A percentile compares a stretch with the other conserved stretches of the same genome.
Conservation (phyloP, 257 asterid species). For the Solanum peruvianum region DNA sequence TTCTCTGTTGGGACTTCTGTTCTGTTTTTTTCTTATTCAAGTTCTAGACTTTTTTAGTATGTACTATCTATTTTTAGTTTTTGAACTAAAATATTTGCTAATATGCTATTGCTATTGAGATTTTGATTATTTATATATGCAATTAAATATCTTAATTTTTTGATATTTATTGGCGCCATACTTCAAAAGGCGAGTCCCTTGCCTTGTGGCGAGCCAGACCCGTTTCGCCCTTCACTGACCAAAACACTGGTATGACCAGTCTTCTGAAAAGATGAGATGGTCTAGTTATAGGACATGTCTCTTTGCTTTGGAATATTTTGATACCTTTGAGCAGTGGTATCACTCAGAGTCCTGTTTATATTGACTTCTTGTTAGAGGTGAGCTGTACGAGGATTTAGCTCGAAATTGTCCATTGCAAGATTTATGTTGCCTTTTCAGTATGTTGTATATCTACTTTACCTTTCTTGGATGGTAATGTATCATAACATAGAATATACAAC, state of each 20-base stretch:
- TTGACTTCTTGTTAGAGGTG: neutral
- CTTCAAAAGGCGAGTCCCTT: too few species aligned
- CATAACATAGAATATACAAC: neutral
- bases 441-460: neutral
- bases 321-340: neutral
- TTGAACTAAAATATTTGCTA: too few species aligned
- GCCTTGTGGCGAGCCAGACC: too few species aligned
- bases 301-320: neutral
- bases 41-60: too few species aligned
- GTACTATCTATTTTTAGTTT: too few species aligned
- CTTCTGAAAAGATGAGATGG: neutral
- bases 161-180: too few species aligned
- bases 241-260: neutral
- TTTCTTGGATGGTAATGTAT: neutral
- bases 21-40: too few species aligned
- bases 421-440: neutral
- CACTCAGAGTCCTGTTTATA: neutral
- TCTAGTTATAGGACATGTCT: neutral
- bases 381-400: neutral
- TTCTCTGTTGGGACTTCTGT: too few species aligned
- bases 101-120: too few species aligned
- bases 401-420: neutral
- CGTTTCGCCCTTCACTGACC: too few species aligned
- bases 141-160: too few species aligned
- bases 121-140: too few species aligned